phyloP scores from a whole-genome alignment of 192 early-diverging fungal species.

The Fimicolochytrium jonesii region DNA sequence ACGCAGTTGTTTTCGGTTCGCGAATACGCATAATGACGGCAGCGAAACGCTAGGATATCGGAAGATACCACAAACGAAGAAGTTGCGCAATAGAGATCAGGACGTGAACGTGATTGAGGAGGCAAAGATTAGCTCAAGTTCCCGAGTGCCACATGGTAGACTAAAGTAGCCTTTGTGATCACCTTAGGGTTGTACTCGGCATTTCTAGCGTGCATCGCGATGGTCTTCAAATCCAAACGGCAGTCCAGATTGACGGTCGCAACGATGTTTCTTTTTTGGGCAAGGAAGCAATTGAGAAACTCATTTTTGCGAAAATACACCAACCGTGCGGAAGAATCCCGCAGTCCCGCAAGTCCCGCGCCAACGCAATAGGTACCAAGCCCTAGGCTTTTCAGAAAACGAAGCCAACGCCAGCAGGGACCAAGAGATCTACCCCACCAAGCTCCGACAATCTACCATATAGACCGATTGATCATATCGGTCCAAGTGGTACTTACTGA shows the following conservation, averaged over 20 bases:
- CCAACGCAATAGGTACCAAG: not conserved
- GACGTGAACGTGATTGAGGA: too few species aligned
- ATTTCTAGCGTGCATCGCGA: conserved; percentile 98
- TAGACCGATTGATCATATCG: not conserved
- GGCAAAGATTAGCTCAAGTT: too few species aligned
- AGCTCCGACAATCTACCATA: not conserved
- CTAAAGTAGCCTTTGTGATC: conserved; percentile 1
- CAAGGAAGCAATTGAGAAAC: not conserved
- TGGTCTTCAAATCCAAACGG: conserved; percentile 95
- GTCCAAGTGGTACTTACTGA: conserved; percentile 22
- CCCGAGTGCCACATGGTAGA: too few species aligned
- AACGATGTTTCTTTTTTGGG: conserved; percentile 81
- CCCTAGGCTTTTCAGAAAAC: not conserved
- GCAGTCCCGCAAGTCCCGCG: not conserved
- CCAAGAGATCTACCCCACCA: not conserved
- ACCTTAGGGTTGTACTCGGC: conserved; percentile 99
- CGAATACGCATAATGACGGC: conserved; percentile 99
- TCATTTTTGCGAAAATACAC: not conserved
- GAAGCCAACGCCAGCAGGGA: not conserved
- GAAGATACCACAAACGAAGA: too few species aligned
- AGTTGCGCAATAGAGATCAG: too few species aligned
- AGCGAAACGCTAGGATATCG: conserved; percentile 83
- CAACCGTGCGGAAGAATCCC: not conserved
- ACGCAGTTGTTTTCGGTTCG: conserved; percentile 97
- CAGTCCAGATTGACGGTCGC: conserved; percentile 98